Conservation (phyloP, 345 rosid species). For the Brassica juncea region DNA sequence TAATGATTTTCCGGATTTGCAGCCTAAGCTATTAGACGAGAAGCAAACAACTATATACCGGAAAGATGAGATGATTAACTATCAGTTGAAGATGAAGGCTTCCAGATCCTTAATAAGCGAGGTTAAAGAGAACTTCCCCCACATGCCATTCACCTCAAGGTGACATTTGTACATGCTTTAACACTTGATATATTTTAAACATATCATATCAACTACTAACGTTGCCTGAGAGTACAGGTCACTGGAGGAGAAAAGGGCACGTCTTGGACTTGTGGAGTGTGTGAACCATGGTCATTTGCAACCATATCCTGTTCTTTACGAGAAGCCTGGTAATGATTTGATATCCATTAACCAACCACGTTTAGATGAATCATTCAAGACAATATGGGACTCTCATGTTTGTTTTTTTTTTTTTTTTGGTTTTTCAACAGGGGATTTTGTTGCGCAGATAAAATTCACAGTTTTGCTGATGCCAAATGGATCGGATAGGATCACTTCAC, state of each 20-base stretch:
- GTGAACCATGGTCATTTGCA: conserved; percentile 94
- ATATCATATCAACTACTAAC: not conserved
- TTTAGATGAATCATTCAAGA: not conserved
- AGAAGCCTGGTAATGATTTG: conserved; percentile 71
- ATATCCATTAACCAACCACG: not conserved
- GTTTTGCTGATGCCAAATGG: conserved; percentile 97
- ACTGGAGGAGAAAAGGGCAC: conserved; percentile 93
- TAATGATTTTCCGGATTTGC: conserved; percentile 33
- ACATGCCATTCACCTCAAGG: conserved; percentile 94
- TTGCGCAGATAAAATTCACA: conserved; percentile 92
- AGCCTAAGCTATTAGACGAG: conserved; percentile 97
- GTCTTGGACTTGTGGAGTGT: conserved; percentile 92
- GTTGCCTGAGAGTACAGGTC: conserved; percentile 50
- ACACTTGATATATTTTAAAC: not conserved
- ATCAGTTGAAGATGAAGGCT: conserved; percentile 97
- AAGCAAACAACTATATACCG: conserved; percentile 91
- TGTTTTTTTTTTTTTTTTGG: not conserved
- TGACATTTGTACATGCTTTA: conserved; percentile 28
- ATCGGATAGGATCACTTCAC: conserved; percentile 85
- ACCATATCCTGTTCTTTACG: conserved; percentile 95
- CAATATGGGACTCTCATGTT: conserved; percentile 6
- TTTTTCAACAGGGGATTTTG: conserved; percentile 60
- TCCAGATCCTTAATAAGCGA: conserved; percentile 97
- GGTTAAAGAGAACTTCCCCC: conserved; percentile 73
- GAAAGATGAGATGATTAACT: conserved; percentile 80